Evolutionary conservation across 139 green algal species (phyloP), one percentile per base, ranked within the genome.

Genomic region (Tetraselmis chui): DNA sequence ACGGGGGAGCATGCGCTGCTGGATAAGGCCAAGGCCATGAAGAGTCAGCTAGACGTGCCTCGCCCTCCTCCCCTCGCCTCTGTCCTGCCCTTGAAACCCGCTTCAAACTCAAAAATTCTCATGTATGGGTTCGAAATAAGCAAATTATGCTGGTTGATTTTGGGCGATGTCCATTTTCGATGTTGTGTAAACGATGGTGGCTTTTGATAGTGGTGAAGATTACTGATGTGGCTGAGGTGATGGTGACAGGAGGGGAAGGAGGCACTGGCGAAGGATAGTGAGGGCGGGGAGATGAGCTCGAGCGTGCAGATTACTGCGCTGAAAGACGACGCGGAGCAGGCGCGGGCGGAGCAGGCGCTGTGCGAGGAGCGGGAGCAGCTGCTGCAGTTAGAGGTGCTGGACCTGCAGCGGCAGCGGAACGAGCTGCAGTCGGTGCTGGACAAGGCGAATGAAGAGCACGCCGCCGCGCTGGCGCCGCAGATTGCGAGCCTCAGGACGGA

Each of bases 261-360:
- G 76, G 2, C 2, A n/a, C n/a, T n/a, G 76, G 1, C 1, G 77
- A n/a, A 28, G 11, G 25, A 28, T 78, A 1, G 30, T 27, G 5
- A 22, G n/a, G 67, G 29, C 28, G 32, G 24, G 28, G 80, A 28
- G 11, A 79, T 45, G 24, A 77, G 30, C 29, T 75, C 30, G 30
- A 76, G 75, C 23, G 78, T 85, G 29, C 29, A 79, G 31, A 85
- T 93, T 18, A 83, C 90, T 23, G 31, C 81, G 76, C 84, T 96
- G 80, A 83, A 86, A 1, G 91, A 95, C 45, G 92, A 96, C 79
- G 88, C 89, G 29, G 91, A 96, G 79, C 79, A 88, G 31, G 91
- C 92, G 24, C 83, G 90, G 32, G 83, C 86, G 22, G 91, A 96
- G 80, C 87, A 89, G n/a, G 89, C 85, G 2, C 80, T 93, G 23